Base-by-base conservation (phyloP, 2,329 filamentous ascomycete genomes). In the Hymenoscyphus linearis region DNA sequence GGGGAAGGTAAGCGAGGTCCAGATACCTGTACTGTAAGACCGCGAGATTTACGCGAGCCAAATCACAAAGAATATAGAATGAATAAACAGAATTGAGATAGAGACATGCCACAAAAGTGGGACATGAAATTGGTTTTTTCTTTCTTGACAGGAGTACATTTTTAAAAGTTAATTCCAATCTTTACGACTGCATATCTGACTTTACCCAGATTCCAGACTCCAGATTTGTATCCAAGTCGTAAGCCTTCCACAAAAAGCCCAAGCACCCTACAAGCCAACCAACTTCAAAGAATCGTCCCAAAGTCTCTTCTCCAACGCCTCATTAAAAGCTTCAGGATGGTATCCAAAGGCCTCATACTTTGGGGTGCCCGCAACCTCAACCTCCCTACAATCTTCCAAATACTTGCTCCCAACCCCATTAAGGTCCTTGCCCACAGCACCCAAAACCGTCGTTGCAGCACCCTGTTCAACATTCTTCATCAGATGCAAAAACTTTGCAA, bases 351-450 rank as follows among this genome's bases (percentile, higher is more conserved):
- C 44, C 10, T 9, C 25, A 52, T 26, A 9, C 18, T 25, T 14
- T 18, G 26, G 25, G 16, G 3, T 40, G 31, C 44, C 44, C 44
- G 13, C 25, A n/a, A 22, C 44, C 18, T 50, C 44, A 25, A 50
- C 13, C 44, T 50, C 44, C 18, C 44, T 50, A 25, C 77, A 77
- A 44, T 64, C 50, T 26, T 64, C 64, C 31, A 82, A 65, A 65
- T 80, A 82, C 62, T 71, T 74, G 1, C 80, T 80, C 0, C 80
- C 81, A 62, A 74, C 76, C 0, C 74, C 76, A 67, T 80, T 61
- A 55, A 58, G 63, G 26, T 61, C 64, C 50, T 64, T 63, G 5
- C 54, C 61, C 9, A 62, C 55, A 54, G 76, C 76, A 2, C 76
- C 77, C 69, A 71, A 77, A 2, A 78, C 72, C 9, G 69, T 74